Conservation (phyloP, 306 rosid genomes). For the Gynostemma pentaphyllum region DNA sequence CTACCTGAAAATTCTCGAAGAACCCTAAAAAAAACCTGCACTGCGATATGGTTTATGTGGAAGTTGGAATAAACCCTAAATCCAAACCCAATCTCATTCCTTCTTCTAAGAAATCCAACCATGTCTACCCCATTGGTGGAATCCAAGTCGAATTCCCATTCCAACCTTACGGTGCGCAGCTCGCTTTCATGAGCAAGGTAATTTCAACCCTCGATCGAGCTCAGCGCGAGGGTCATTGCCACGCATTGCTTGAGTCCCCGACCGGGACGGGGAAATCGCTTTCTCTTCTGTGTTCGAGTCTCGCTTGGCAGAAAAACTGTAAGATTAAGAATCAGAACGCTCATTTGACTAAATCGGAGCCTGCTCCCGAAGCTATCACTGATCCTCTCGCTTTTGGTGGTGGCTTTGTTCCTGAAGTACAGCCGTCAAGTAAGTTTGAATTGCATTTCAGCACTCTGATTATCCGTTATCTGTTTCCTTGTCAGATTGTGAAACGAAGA, state of each 20-base stretch:
- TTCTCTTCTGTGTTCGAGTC: slow-evolving; percentile 78
- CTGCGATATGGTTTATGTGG: slow-evolving; percentile 32
- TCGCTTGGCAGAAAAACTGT: slow-evolving; percentile 76
- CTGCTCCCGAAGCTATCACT: slow-evolving; percentile 40
- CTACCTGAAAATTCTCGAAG: not conserved
- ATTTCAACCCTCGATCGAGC: slow-evolving; percentile 81
- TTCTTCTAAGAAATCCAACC: slow-evolving; percentile 27
- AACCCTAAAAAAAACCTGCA: too few species aligned
- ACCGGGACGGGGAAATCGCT: slow-evolving; percentile 94
- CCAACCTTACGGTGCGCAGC: slow-evolving; percentile 83
- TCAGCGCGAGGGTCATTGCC: slow-evolving; percentile 72
- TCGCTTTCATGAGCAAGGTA: slow-evolving; percentile 80
- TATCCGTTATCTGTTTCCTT: not conserved
- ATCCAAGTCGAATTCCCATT: slow-evolving; percentile 75
- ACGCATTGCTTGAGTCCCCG: slow-evolving; percentile 89
- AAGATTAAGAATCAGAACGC: slow-evolving; percentile 22
- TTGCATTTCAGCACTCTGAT: not conserved
- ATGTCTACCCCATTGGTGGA: slow-evolving; percentile 69
- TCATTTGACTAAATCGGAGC: slow-evolving; percentile 24
- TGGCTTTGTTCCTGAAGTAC: slow-evolving; percentile 60
- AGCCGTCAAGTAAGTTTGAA: slow-evolving; percentile 27
- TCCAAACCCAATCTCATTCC: not conserved
- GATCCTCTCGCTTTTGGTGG: slow-evolving; percentile 73
- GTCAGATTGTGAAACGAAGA: not conserved
- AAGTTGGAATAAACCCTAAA: slow-evolving; percentile 21